These are phyloP conservation scores for Tulasnella sp. DNA, from an alignment of 768 basidiomycete genomes.

Conservation along the genomic window DNA sequence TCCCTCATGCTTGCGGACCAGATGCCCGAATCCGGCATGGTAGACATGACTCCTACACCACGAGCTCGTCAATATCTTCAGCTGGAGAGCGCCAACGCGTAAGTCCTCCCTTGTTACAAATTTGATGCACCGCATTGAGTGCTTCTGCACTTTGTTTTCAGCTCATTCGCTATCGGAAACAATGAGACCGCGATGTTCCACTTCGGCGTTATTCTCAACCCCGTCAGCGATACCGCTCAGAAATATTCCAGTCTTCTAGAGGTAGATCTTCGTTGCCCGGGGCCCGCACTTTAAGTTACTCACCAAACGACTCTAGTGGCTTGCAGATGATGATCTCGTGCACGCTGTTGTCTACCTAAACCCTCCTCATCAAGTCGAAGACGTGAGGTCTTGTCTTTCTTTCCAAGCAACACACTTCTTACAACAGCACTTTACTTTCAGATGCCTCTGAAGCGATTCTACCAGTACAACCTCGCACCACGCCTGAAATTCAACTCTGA, in stretches of 20 bases:
- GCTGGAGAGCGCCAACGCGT: slow-evolving; percentile 69
- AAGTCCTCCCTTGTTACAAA: slow-evolving; percentile 41
- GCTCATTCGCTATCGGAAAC: slow-evolving; percentile 72
- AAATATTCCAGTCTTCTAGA: slow-evolving; percentile 80
- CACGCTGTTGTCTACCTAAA: slow-evolving; percentile 80
- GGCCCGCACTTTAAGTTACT: neutral
- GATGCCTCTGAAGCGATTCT: slow-evolving; percentile 92
- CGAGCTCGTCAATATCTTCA: slow-evolving; percentile 63
- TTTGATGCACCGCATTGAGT: neutral
- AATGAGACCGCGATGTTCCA: slow-evolving; percentile 67
- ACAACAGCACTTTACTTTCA: slow-evolving; percentile 41
- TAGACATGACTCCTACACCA: slow-evolving; percentile 51
- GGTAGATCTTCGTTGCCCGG: slow-evolving; percentile 48
- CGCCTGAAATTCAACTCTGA: slow-evolving; percentile 63
- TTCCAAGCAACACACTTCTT: neutral
- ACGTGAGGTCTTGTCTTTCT: slow-evolving; percentile 53
- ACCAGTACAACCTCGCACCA: slow-evolving; percentile 71
- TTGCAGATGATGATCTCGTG: slow-evolving; percentile 63
- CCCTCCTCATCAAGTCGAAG: slow-evolving; percentile 60
- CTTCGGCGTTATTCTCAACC: slow-evolving; percentile 77
- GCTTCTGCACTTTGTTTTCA: slow-evolving; percentile 41
- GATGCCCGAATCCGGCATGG: slow-evolving; percentile 71
- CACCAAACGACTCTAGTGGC: slow-evolving; percentile 55
- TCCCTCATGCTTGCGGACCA: slow-evolving; percentile 75
- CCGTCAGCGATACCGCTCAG: slow-evolving; percentile 81